Conservation (phyloP, 768 basidiomycete species). For the Naganishia vishniacii region DNA sequence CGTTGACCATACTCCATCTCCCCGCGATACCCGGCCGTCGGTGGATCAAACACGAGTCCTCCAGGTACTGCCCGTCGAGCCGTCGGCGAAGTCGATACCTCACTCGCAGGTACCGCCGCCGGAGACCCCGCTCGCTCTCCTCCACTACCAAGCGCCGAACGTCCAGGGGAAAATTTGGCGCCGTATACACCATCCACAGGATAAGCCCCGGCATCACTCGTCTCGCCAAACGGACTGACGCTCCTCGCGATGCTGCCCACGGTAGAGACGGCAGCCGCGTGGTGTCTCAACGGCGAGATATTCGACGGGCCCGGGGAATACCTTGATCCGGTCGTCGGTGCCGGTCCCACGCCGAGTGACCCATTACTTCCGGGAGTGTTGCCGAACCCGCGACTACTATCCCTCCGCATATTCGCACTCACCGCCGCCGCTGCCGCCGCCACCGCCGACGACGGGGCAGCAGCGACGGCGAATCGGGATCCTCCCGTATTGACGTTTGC, state of each 20-base stretch:
- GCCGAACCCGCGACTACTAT: background rate
- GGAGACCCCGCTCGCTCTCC: background rate
- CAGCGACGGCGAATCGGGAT: slow-evolving; percentile 5
- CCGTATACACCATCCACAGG: too few species aligned
- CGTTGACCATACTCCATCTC: too few species aligned
- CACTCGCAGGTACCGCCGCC: background rate
- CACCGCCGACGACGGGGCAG: too few species aligned
- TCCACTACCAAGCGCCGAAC: background rate
- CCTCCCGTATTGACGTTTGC: too few species aligned
- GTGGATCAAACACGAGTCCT: background rate
- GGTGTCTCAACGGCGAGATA: background rate
- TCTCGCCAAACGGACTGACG: slow-evolving; percentile 1
- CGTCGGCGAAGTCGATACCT: background rate
- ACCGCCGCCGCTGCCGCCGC: too few species aligned
- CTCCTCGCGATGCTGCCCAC: background rate
- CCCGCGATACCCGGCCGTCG: too few species aligned
- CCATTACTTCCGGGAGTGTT: background rate
- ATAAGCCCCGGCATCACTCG: too few species aligned
- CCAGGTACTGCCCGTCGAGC: background rate
- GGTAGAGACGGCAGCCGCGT: background rate
- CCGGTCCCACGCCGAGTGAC: background rate
- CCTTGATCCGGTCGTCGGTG: background rate
- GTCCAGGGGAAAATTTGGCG: too few species aligned
- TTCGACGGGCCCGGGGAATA: background rate
- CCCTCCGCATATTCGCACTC: background rate